These are phyloP conservation scores for Naegleria gruberi DNA, from an alignment of 208 protist species.

Conservation along the genomic window DNA sequence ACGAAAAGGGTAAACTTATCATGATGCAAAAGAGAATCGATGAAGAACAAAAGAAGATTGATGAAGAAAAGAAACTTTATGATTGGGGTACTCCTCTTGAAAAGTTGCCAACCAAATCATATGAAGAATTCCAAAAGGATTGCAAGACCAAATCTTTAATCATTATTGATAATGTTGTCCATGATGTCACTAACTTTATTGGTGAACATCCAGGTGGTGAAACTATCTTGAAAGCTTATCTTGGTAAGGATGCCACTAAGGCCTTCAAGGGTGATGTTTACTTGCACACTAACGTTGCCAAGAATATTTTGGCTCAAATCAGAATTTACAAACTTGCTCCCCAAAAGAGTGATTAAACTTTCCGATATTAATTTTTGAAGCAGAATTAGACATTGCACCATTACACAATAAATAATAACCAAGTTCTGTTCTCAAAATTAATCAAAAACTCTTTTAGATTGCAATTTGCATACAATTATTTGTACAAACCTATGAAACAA, in stretches of 20 bases:
- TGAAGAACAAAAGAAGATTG: slow-evolving; percentile 37
- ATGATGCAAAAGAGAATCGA: slow-evolving; percentile 38
- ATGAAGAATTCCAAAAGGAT: neutral
- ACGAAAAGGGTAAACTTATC: slow-evolving; percentile 52
- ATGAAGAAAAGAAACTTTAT: slow-evolving; percentile 45
- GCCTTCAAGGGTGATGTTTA: slow-evolving; percentile 62
- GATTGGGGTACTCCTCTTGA: slow-evolving; percentile 51
- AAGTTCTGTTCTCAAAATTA: too few relatives aligned
- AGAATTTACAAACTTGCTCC: slow-evolving; percentile 36
- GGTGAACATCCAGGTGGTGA: slow-evolving; percentile 60
- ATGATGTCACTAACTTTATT: slow-evolving; percentile 59
- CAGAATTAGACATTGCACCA: too few relatives aligned
- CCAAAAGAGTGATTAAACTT: neutral
- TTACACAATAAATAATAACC: too few relatives aligned
- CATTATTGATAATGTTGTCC: slow-evolving; percentile 53
- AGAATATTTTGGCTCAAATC: slow-evolving; percentile 55
- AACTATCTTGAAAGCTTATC: slow-evolving; percentile 56
- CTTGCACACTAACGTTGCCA: slow-evolving; percentile 53
- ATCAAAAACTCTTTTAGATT: too few relatives aligned
- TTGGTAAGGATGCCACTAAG: slow-evolving; percentile 61
- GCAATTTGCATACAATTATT: too few relatives aligned
- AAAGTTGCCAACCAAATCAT: neutral
- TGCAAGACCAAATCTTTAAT: slow-evolving; percentile 58
- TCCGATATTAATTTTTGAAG: too few relatives aligned
- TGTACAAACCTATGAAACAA: too few relatives aligned